Base-by-base conservation (phyloP, 495 filamentous ascomycete species). In the Penicillium longicatenatum region DNA sequence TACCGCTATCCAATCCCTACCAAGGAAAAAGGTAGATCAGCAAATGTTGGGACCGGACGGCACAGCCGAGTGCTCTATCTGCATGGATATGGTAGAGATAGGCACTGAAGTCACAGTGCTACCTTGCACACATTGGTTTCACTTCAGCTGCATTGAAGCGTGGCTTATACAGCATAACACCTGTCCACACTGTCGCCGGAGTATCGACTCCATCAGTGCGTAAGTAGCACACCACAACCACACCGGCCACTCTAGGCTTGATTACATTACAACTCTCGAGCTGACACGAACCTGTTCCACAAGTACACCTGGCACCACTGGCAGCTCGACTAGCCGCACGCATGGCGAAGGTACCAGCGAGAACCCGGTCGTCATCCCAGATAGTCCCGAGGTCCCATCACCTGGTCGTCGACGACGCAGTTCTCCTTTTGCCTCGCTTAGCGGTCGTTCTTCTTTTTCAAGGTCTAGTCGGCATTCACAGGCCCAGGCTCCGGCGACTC, bases 121-220 rank as follows among this genome's bases (percentile, higher is more conserved):
- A 26, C 93, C 93, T 2, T 98, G 94, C 74, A 86, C 80, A 3
- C 94, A 98, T 65, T 96, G 91, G 89, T 98, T 96, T 69, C 91
- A 96, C 66, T 86, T 81, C 48, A 74, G 81, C 14, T 96, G 92
- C 63, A 86, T 93, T 39, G 78, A 80, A 24, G 76, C 87, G 50
- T 97, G 92, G 92, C 71, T 97, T 30, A 84, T 81, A 63, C 88
- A 94, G 67, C 91, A 96, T 66, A 89, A 96, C 59, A 96, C 92
- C 2, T 97, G 92, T 65, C 92, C 92, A 4, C 90, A 94, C 55
- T 97, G 92, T 68, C 82, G 92, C 37, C 83, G 86, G 62, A 79
- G 89, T 33, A 93, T 97, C 58, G 84, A 84, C 60, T 63, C 60
- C 22, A 31, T 62, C 30, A 52, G 48, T 59, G 54, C 41, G 72